These are phyloP conservation scores for Vigna trinervia DNA, from an alignment of 306 rosid genomes.

Conservation along the genomic window DNA sequence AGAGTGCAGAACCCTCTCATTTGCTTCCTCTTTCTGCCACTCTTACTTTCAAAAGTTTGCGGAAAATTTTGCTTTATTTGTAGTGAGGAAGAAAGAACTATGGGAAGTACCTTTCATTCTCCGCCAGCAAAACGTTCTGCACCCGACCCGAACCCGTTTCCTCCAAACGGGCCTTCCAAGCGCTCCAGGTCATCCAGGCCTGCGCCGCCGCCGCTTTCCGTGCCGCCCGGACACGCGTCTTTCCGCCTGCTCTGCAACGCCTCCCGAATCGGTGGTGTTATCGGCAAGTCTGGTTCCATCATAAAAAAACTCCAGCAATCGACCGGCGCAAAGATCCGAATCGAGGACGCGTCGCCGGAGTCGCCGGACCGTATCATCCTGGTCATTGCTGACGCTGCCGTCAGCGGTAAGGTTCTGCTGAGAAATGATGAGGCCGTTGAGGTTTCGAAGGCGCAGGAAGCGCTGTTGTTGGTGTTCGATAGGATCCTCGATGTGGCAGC, in stretches of 20 bases:
- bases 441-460: constrained; percentile 88
- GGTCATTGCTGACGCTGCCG: constrained; percentile 54
- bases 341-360: constrained; percentile 73
- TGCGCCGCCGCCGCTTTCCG: constrained; percentile 53
- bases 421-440: constrained; percentile 48
- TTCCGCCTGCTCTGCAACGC: constrained; percentile 92
- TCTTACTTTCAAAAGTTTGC: background rate
- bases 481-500: constrained; percentile 93
- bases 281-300: constrained; percentile 82
- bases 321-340: constrained; percentile 88
- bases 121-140: constrained; percentile 76
- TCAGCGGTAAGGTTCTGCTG: constrained; percentile 40
- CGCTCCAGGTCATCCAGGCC: constrained; percentile 69
- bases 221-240: constrained; percentile 72
- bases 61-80: background rate
- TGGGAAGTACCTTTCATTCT: constrained; percentile 77
- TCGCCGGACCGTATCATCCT: constrained; percentile 76
- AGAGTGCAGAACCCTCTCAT: background rate
- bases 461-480: constrained; percentile 82
- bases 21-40: constrained; percentile 4
- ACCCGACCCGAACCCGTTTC: constrained; percentile 51
- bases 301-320: constrained; percentile 78
- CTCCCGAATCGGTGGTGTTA: constrained; percentile 90
- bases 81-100: constrained; percentile 41
- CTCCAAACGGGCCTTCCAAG: constrained; percentile 64